phyloP scores from a whole-genome alignment of 2,329 filamentous ascomycete genomes.

The Neofusicoccum sp. region DNA sequence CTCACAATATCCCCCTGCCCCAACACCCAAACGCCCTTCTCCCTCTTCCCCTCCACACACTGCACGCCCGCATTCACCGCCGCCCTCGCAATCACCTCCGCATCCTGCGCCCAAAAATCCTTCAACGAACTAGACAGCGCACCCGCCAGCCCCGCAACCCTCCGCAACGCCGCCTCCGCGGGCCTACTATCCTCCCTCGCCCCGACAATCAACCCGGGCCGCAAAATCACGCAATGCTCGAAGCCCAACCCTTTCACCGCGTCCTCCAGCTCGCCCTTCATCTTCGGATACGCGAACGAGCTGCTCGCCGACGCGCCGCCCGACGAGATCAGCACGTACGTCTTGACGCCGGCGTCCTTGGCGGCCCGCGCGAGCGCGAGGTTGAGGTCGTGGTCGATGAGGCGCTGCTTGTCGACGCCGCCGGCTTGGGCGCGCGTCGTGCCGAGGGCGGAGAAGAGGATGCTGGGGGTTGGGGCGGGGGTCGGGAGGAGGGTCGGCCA shows the following conservation, averaged over 20 bases:
- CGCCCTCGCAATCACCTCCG: slow-evolving; percentile 69
- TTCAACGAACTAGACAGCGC: slow-evolving; percentile 49
- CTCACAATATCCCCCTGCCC: slow-evolving; percentile 65
- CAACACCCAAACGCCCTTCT: slow-evolving; percentile 64
- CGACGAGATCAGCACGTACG: slow-evolving; percentile 76
- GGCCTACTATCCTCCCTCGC: slow-evolving; percentile 63
- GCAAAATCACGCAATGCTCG: slow-evolving; percentile 72
- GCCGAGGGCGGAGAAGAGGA: slow-evolving; percentile 78
- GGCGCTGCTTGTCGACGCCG: slow-evolving; percentile 76
- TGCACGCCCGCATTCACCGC: slow-evolving; percentile 62
- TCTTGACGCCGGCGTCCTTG: slow-evolving; percentile 69
- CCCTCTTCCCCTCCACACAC: slow-evolving; percentile 56
- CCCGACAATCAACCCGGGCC: slow-evolving; percentile 77
- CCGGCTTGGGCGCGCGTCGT: slow-evolving; percentile 79
- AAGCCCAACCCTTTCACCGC: slow-evolving; percentile 72
- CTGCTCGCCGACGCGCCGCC: slow-evolving; percentile 53
- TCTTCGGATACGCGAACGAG: slow-evolving; percentile 61
- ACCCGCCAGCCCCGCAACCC: slow-evolving; percentile 59
- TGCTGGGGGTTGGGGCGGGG: slow-evolving; percentile 58
- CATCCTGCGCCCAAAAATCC: slow-evolving; percentile 74
- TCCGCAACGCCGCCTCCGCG: slow-evolving; percentile 60
- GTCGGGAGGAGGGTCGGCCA: slow-evolving; percentile 67
- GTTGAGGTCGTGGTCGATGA: slow-evolving; percentile 87
- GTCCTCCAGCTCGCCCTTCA: slow-evolving; percentile 90
- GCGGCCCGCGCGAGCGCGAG: slow-evolving; percentile 75